These are phyloP conservation scores for maize (Zea mays) DNA, from an alignment of 176 grass and related monocot genomes.

Conservation along the genomic window Zm-B73-REFERENCE-NAM-5.0 NC_050097.1:107434501-107435000, in stretches of 20 bases:
- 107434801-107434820: slow-evolving; percentile 88
- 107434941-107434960: slow-evolving; percentile 55
- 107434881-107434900: slow-evolving; percentile 37
- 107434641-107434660: too few species aligned
- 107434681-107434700: slow-evolving; percentile 47
- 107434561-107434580: too few species aligned
- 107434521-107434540: too few species aligned
- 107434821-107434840: slow-evolving; percentile 80
- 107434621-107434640: too few species aligned
- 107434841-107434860: slow-evolving; percentile 97
- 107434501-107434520: too few species aligned
- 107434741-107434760: slow-evolving; percentile 28
- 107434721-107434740: slow-evolving; percentile 19
- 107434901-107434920: slow-evolving; percentile 76
- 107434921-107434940: slow-evolving; percentile 98
- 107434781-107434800: slow-evolving; percentile 83
- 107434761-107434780: slow-evolving; percentile 66
- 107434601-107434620: too few species aligned
- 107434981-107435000: slow-evolving; percentile 4
- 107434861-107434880: slow-evolving; percentile 38
- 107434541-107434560: too few species aligned
- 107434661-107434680: too few species aligned
- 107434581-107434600: too few species aligned
- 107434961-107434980: slow-evolving; percentile 22
- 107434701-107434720: slow-evolving; percentile 18